Base-by-base conservation (phyloP, 2,329 filamentous ascomycete genomes). In the Cytospora piceae region DNA sequence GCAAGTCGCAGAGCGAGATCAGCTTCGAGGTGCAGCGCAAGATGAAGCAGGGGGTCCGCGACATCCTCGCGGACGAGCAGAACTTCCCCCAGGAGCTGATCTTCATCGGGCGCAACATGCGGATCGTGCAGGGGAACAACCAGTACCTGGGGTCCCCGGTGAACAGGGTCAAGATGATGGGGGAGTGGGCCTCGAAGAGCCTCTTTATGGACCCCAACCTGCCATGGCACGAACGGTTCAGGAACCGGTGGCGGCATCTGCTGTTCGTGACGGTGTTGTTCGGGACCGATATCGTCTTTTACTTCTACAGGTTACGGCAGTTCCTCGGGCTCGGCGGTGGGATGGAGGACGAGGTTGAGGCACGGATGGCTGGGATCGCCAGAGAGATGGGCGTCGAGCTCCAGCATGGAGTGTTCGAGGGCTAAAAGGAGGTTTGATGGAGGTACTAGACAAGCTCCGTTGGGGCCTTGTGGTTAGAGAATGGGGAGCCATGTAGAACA, bases 261-360 rank as follows among this genome's bases (percentile, higher is more conserved):
- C 72, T 96, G n/a, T 98, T 98, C 79, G 87, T 88, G 71, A 76
- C 88, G 1, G 91, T 97, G 42, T 76, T 99, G 71, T 79, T 92
- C 20, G 82, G 86, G 5, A 91, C 88, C 20, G 95, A 98, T 76
- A 74, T 96, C 0, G 86, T 90, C 14, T 99, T 97, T 76, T 96
- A 91, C 76, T 90, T 90, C 71, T 90, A 88, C 71, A 92, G 91
- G 79, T 59, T 96, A 8, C 85, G 87, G 70, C 94, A 98, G 79
- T 85, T 86, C 75, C 74, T 97, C 15, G 91, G 92, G 0, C 77
- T 88, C 3, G 93, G 94, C 0, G 84, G 88, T 12, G 94, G 94
- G 0, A 95, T 98, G 91, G 95, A 98, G 75, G 94, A 97, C 74
- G 93, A 94, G 75, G 88, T 98, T 68, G 95, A 98, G 81, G 85